Evolutionary conservation across 202 grass and related monocot genomes (phyloP).

Genomic region (Eragrostis tef): DNA sequence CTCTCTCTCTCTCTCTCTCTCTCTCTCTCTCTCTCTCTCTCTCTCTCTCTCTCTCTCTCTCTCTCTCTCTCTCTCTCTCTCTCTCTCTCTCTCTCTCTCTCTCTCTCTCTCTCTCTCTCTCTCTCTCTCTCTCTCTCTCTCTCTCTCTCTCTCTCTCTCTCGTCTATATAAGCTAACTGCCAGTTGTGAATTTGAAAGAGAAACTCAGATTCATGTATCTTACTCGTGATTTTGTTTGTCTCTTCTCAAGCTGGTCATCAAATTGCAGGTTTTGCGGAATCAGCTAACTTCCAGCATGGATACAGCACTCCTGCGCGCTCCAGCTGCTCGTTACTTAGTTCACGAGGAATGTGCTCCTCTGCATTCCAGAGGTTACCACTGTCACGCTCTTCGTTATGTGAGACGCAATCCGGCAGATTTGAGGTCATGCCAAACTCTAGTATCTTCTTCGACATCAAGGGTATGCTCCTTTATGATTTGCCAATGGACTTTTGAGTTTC

Average conservation of each 20-base stretch:
- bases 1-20: too few relatives aligned
- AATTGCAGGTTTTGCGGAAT: conserved; percentile 40
- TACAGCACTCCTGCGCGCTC: conserved; percentile 26
- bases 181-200: neutral
- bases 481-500: neutral
- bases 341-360: conserved; percentile 34
- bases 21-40: too few relatives aligned
- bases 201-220: conserved; percentile 11
- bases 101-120: too few relatives aligned
- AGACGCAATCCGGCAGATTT: conserved; percentile 18
- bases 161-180: neutral
- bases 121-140: too few relatives aligned
- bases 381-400: neutral
- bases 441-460: conserved; percentile 20
- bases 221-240: neutral
- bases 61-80: too few relatives aligned
- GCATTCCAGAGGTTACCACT: conserved; percentile 2
- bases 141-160: neutral
- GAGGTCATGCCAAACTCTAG: neutral
- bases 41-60: too few relatives aligned
- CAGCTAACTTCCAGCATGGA: conserved; percentile 30
- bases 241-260: neutral
- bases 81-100: too few relatives aligned
- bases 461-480: conserved; percentile 45
- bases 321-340: conserved; percentile 15